Conservation (phyloP, 2,329 filamentous ascomycete species). For the Xylaria arbuscula region DNA sequence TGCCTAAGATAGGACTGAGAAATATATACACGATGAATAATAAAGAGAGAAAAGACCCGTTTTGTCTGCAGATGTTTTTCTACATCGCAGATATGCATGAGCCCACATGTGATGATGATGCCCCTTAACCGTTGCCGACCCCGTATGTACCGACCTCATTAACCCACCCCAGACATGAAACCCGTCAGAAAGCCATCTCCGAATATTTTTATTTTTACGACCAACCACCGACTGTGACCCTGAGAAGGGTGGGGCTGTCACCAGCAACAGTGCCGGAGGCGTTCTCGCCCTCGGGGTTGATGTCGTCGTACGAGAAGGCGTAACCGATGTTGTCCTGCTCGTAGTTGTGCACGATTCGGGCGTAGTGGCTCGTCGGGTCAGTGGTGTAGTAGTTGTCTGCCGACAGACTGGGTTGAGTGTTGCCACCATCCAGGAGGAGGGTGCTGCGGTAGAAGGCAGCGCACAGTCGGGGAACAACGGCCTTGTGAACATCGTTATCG, state of each 20-base stretch:
- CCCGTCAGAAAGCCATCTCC: conserved; percentile 12
- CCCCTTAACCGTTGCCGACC: conserved; percentile 11
- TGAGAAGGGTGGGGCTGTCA: conserved; percentile 57
- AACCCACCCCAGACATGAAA: conserved; percentile 11
- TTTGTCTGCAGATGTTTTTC: neutral
- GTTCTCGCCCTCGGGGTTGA: conserved; percentile 67
- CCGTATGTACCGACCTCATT: neutral
- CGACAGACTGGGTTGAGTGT: conserved; percentile 57
- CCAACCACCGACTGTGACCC: conserved; percentile 59
- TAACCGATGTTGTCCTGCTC: conserved; percentile 71
- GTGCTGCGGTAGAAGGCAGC: conserved; percentile 63
- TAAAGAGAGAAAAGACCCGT: neutral
- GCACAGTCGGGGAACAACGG: conserved; percentile 61
- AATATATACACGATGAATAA: conserved; percentile 33
- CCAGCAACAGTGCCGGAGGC: conserved; percentile 64
- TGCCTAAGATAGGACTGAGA: neutral
- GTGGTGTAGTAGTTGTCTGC: conserved; percentile 57
- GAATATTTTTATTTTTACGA: conserved; percentile 4
- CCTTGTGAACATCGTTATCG: conserved; percentile 56
- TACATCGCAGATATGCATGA: conserved; percentile 16
- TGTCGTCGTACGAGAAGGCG: conserved; percentile 76
- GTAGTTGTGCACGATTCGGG: conserved; percentile 68
- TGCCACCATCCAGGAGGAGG: conserved; percentile 58
- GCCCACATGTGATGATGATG: neutral
- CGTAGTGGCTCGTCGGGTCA: conserved; percentile 66